These are phyloP conservation scores for Suillus plorans DNA, from an alignment of 768 basidiomycete genomes.

Conservation along the genomic window DNA sequence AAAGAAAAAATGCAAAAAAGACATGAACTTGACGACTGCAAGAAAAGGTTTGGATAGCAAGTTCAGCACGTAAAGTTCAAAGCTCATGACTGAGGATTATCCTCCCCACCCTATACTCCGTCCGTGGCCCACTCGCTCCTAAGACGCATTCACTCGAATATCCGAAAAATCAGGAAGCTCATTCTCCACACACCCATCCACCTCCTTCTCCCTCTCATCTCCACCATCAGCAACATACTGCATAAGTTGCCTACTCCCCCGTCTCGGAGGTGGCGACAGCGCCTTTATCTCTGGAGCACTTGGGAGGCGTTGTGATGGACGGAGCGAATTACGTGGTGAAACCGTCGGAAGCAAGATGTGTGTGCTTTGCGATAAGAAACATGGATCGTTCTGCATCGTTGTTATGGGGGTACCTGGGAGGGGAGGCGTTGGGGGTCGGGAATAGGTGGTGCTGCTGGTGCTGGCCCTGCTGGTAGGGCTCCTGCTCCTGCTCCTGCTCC, in stretches of 20 bases:
- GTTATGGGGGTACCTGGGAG: conserved; percentile 45
- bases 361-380: conserved; percentile 57
- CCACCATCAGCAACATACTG: background rate
- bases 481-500: conserved; percentile 2
- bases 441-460: conserved; percentile 27
- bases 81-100: background rate
- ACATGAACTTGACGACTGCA: background rate
- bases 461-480: background rate
- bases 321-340: conserved; percentile 21
- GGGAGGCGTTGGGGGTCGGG: conserved; percentile 19
- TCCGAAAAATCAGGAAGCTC: conserved; percentile 12
- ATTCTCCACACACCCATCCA: conserved; percentile 11
- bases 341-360: conserved; percentile 36
- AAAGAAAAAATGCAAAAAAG: background rate
- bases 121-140: conserved; percentile 27
- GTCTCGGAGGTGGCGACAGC: conserved; percentile 66
- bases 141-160: conserved; percentile 37
- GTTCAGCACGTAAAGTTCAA: background rate
- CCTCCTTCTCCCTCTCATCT: background rate
- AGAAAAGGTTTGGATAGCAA: background rate
- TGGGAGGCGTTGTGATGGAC: conserved; percentile 24
- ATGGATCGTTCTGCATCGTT: conserved; percentile 49
- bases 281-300: conserved; percentile 43
- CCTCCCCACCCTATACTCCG: background rate
- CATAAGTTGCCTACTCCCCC: conserved; percentile 49